Percentiles rank a stretch among this genome's conserved stretches.
phyloP scores from a whole-genome alignment of 192 early-diverging fungal genomes.

The Podila epicladia region DNA sequence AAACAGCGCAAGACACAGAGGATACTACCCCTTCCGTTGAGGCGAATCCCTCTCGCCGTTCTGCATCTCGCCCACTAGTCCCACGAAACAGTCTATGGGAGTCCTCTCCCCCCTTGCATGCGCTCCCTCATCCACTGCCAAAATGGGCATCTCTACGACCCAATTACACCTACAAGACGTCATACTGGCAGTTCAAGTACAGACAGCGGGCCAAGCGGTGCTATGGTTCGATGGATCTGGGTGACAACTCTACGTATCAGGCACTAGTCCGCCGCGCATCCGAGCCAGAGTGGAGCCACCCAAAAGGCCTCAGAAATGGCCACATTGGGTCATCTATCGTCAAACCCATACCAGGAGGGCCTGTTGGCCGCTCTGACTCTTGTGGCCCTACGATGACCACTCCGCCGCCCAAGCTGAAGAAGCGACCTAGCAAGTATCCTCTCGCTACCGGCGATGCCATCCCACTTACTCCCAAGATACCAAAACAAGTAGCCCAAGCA shows the following conservation, averaged over 20 bases:
- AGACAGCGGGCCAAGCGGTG: neutral
- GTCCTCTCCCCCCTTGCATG: neutral
- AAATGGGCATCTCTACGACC: neutral
- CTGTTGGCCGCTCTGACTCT: neutral
- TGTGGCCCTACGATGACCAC: neutral
- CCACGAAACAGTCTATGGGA: conserved; percentile 1
- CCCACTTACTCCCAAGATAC: no score
- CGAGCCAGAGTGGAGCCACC: neutral
- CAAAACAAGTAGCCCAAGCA: no score
- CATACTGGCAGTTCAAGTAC: neutral
- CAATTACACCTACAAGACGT: neutral
- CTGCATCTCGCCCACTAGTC: neutral
- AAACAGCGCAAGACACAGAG: no score
- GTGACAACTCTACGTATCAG: neutral
- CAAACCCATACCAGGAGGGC: no score
- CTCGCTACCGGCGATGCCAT: neutral
- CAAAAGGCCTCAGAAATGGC: neutral
- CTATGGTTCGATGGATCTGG: neutral
- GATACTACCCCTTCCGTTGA: no score
- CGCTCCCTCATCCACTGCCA: neutral
- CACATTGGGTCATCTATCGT: neutral
- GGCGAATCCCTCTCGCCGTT: no score
- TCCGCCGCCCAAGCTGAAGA: neutral
- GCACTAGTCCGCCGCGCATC: neutral
- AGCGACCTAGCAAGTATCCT: neutral